Conservation (phyloP, 1,284 basidiomycete species). For the Ceratobasidium theobromae region DNA sequence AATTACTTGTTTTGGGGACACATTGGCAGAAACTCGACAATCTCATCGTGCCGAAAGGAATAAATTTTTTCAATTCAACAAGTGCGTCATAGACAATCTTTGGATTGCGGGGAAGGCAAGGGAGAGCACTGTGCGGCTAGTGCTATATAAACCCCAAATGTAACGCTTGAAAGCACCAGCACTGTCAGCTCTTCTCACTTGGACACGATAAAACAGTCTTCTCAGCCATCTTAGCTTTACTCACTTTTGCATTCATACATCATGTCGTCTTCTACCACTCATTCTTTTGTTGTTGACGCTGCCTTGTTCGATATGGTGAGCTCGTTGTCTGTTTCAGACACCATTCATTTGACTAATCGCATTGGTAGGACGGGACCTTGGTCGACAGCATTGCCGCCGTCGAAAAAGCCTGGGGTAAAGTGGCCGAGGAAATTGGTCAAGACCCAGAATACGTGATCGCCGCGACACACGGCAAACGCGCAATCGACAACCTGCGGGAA, state of each 20-base stretch:
- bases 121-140: neutral
- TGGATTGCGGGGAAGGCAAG: neutral
- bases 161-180: neutral
- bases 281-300: slow-evolving; percentile 57
- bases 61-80: neutral
- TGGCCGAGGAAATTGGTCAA: slow-evolving; percentile 67
- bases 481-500: slow-evolving; percentile 62
- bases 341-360: slow-evolving; percentile 4
- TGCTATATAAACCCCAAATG: slow-evolving; percentile 10
- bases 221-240: slow-evolving; percentile 18
- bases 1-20: neutral
- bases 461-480: slow-evolving; percentile 75
- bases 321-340: slow-evolving; percentile 29
- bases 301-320: slow-evolving; percentile 74
- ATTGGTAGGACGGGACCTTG: slow-evolving; percentile 63
- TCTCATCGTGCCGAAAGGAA: neutral
- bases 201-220: slow-evolving; percentile 9
- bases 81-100: neutral
- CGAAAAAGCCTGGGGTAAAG: slow-evolving; percentile 76
- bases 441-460: slow-evolving; percentile 66
- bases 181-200: neutral
- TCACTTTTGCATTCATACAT: slow-evolving; percentile 31
- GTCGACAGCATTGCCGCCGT: slow-evolving; percentile 76
- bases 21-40: neutral
- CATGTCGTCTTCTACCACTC: slow-evolving; percentile 41